phyloP scores from a whole-genome alignment of 768 basidiomycete species.

The Trametes gibbosa region DNA sequence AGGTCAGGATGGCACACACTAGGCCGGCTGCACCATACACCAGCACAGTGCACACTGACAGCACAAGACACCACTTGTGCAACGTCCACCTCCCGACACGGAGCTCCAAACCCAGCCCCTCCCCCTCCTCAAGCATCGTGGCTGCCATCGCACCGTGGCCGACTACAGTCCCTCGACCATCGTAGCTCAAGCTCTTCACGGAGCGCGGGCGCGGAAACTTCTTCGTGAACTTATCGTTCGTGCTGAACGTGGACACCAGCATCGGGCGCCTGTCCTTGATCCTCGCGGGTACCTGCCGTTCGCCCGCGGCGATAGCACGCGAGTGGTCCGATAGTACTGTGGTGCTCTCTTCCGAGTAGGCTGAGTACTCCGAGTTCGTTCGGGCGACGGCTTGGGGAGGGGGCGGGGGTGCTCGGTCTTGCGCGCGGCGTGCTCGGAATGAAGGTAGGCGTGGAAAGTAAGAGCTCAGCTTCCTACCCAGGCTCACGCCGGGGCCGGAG shows the following conservation, averaged over 20 bases:
- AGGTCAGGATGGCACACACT: slow-evolving; percentile 51
- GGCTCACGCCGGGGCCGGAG: background rate
- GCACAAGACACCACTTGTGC: slow-evolving; percentile 60
- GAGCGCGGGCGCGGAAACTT: slow-evolving; percentile 48
- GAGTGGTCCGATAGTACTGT: slow-evolving; percentile 12
- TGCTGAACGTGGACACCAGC: slow-evolving; percentile 21
- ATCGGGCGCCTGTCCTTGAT: slow-evolving; percentile 19
- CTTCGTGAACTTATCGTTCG: slow-evolving; percentile 42
- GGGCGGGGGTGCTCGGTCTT: background rate
- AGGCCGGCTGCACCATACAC: slow-evolving; percentile 51
- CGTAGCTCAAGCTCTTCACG: slow-evolving; percentile 14
- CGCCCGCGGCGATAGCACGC: background rate
- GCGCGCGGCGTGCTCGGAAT: background rate
- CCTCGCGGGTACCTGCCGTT: background rate
- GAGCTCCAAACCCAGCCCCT: slow-evolving; percentile 36
- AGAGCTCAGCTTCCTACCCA: slow-evolving; percentile 7
- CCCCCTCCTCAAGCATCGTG: slow-evolving; percentile 35
- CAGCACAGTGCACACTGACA: slow-evolving; percentile 55
- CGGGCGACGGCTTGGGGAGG: background rate
- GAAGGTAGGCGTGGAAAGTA: slow-evolving; percentile 17
- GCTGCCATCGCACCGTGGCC: slow-evolving; percentile 18
- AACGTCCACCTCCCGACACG: slow-evolving; percentile 50
- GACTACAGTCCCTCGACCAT: slow-evolving; percentile 2
- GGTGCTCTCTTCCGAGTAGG: slow-evolving; percentile 14
- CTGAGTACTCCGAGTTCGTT: slow-evolving; percentile 2